These are phyloP conservation scores for Madurella fahalii DNA, from an alignment of 2,329 filamentous ascomycete species.

Conservation along the genomic window DNA sequence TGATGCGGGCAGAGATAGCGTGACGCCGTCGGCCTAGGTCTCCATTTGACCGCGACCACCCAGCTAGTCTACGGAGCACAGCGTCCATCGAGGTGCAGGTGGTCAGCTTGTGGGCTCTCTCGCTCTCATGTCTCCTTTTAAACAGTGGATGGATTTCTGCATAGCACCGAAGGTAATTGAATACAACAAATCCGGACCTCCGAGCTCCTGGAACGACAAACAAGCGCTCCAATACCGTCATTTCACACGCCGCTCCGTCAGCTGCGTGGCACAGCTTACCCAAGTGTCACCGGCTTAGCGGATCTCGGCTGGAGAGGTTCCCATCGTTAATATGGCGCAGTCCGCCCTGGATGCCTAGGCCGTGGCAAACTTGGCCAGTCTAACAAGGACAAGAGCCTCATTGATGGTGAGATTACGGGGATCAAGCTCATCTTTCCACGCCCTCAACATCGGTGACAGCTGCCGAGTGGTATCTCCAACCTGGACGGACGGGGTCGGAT, in stretches of 20 bases:
- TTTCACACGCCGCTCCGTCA: neutral
- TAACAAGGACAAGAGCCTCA: conserved; percentile 20
- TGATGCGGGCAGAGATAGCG: conserved; percentile 36
- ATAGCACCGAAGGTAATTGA: neutral
- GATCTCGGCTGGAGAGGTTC: neutral
- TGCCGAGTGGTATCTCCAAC: neutral
- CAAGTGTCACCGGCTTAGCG: neutral
- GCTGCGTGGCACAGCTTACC: neutral
- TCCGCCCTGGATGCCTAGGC: neutral
- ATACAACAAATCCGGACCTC: neutral
- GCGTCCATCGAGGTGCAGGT: neutral
- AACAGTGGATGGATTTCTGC: conserved; percentile 1
- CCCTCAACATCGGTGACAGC: conserved; percentile 23
- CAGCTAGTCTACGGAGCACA: neutral
- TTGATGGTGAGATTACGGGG: conserved; percentile 24
- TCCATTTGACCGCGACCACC: neutral
- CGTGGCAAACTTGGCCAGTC: conserved; percentile 7
- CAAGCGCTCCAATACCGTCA: neutral
- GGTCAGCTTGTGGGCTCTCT: neutral
- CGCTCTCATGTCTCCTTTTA: neutral
- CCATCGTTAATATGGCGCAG: neutral
- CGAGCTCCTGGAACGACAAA: neutral
- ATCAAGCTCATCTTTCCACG: conserved; percentile 24
- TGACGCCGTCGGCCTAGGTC: conserved; percentile 17
- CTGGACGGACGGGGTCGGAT: neutral